Evolutionary conservation across 2,329 filamentous ascomycete species (phyloP).

Genomic region (Hypoxylon sp.): DNA sequence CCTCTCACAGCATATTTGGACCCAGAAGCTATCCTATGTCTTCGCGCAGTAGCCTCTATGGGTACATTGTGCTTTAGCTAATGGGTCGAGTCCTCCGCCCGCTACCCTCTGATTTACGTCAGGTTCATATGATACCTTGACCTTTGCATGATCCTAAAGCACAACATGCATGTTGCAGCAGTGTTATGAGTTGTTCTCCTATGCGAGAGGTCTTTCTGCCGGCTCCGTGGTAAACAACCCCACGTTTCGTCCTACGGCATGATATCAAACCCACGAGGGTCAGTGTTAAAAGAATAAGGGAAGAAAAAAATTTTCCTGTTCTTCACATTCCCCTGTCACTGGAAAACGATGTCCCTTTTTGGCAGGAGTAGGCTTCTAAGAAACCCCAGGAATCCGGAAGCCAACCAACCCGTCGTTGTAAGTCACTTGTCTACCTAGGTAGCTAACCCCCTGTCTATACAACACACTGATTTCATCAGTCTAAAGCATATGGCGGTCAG

Average conservation of each 20-base stretch:
- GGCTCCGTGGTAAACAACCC: conserved; percentile 44
- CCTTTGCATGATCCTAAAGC: conserved; percentile 43
- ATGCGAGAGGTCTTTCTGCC: conserved; percentile 45
- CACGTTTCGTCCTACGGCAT: conserved; percentile 47
- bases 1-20: conserved; percentile 44
- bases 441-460: conserved; percentile 43
- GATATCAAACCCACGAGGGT: conserved; percentile 46
- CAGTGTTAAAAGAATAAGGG: conserved; percentile 22
- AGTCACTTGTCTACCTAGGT: conserved; percentile 41
- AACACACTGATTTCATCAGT: conserved; percentile 45
- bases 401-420: conserved; percentile 42
- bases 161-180: conserved; percentile 46
- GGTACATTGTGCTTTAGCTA: conserved; percentile 34
- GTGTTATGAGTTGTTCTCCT: conserved; percentile 45
- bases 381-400: conserved; percentile 40
- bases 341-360: conserved; percentile 39
- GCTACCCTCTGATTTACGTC: conserved; percentile 39
- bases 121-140: conserved; percentile 41
- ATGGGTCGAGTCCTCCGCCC: conserved; percentile 34
- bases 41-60: conserved; percentile 29
- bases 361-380: conserved; percentile 38
- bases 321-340: conserved; percentile 38
- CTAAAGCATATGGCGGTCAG: conserved; percentile 41
- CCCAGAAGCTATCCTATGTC: conserved; percentile 40
- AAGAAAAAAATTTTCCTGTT: conserved; percentile 29